phyloP scores from a whole-genome alignment of 2,329 filamentous ascomycete species.

The Sporothrix euskadiensis region DNA sequence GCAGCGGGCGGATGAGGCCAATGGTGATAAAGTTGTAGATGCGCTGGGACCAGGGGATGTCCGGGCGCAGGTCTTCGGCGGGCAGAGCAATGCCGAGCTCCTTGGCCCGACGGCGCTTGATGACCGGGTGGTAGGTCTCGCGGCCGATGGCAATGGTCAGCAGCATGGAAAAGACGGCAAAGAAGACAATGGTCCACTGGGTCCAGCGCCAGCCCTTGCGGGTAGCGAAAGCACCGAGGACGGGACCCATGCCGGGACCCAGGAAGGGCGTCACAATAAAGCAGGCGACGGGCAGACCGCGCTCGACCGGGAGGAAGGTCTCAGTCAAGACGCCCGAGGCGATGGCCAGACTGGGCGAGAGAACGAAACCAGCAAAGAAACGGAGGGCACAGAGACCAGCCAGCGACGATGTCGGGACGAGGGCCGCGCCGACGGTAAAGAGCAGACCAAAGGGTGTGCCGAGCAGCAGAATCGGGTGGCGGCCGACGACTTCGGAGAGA shows the following conservation, averaged over 20 bases:
- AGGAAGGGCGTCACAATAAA: conserved; percentile 56
- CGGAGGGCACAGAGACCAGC: conserved; percentile 54
- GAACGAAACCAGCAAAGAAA: conserved; percentile 57
- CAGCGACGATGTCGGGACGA: conserved; percentile 48
- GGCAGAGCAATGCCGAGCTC: conserved; percentile 39
- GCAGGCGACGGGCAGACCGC: conserved; percentile 47
- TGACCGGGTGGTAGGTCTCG: conserved; percentile 60
- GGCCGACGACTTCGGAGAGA: conserved; percentile 58
- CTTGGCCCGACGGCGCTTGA: conserved; percentile 45
- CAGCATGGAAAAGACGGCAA: conserved; percentile 43
- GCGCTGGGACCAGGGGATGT: conserved; percentile 35
- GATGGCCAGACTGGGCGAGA: conserved; percentile 52
- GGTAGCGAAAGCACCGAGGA: conserved; percentile 52
- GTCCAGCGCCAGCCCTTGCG: conserved; percentile 57
- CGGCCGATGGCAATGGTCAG: conserved; percentile 46
- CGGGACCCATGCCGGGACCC: conserved; percentile 52
- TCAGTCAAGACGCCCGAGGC: conserved; percentile 53
- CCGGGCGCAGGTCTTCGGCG: conserved; percentile 27
- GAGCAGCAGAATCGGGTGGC: conserved; percentile 53
- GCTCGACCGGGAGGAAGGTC: conserved; percentile 46
- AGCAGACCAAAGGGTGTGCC: conserved; percentile 51
- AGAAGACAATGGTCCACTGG: conserved; percentile 53
- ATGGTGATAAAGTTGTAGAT: conserved; percentile 44
- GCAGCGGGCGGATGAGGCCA: conserved; percentile 52
- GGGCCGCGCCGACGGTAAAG: conserved; percentile 58